phyloP scores from a whole-genome alignment of 2,329 filamentous ascomycete species.

The Fusarium hostae region DNA sequence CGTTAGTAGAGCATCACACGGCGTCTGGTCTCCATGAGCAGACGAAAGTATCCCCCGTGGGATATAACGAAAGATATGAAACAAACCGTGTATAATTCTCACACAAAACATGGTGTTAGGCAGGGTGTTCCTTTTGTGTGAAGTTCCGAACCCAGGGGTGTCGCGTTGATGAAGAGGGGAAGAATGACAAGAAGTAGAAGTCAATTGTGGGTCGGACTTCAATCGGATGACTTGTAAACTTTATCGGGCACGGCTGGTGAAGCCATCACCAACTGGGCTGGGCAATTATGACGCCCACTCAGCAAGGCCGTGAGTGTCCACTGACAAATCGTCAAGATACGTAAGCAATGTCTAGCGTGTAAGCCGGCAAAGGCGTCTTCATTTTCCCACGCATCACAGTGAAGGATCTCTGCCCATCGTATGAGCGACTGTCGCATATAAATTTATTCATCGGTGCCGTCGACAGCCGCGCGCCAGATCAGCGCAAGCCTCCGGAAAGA shows the following conservation, averaged over 20 bases:
- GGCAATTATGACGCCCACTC: neutral
- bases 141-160: neutral
- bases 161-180: neutral
- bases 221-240: slow-evolving; percentile 10
- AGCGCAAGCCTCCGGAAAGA: neutral
- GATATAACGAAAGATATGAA: neutral
- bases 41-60: neutral
- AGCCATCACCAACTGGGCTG: slow-evolving; percentile 21
- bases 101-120: neutral
- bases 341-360: neutral
- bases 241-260: slow-evolving; percentile 20
- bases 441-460: slow-evolving; percentile 4
- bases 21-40: neutral
- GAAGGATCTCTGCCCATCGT: neutral
- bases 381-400: neutral
- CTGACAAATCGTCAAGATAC: neutral
- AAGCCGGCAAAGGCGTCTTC: neutral
- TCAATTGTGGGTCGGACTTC: neutral
- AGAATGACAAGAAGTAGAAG: neutral
- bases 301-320: neutral
- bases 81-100: neutral
- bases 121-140: neutral
- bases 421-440: neutral
- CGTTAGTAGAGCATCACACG: slow-evolving; percentile 15
- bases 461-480: slow-evolving; percentile 3